These are phyloP conservation scores for Arthrocladium fulminans DNA, from an alignment of 2,329 filamentous ascomycete species.

Conservation along the genomic window DNA sequence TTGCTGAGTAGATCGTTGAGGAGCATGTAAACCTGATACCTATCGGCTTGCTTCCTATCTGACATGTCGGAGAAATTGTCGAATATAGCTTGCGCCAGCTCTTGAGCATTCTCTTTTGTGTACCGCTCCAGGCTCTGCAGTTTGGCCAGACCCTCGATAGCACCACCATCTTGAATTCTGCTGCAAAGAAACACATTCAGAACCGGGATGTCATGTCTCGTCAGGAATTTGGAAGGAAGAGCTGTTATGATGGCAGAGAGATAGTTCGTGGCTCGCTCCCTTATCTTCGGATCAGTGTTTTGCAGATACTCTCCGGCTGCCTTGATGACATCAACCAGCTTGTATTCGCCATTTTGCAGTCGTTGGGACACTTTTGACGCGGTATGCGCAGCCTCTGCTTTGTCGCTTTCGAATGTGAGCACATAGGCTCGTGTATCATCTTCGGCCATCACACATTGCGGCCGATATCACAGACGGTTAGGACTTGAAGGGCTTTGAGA, in stretches of 20 bases:
- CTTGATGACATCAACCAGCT: conserved; percentile 54
- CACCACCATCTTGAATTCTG: conserved; percentile 54
- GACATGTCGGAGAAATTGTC: conserved; percentile 49
- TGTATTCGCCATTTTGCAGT: conserved; percentile 51
- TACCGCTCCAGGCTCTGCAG: conserved; percentile 54
- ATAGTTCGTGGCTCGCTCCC: conserved; percentile 48
- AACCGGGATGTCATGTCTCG: conserved; percentile 53
- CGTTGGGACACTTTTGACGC: conserved; percentile 38
- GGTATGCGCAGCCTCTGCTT: conserved; percentile 37
- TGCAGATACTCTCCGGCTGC: conserved; percentile 59
- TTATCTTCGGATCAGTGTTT: conserved; percentile 51
- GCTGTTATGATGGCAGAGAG: conserved; percentile 37
- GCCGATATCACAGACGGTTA: neutral
- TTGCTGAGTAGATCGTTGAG: conserved; percentile 54
- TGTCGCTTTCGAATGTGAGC: conserved; percentile 39
- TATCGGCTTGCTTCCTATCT: conserved; percentile 54
- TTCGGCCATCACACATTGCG: conserved; percentile 26
- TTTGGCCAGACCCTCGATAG: conserved; percentile 49
- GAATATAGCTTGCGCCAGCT: conserved; percentile 45
- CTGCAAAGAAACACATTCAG: conserved; percentile 57
- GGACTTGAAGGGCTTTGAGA: neutral
- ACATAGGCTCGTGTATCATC: conserved; percentile 42
- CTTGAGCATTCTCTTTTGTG: conserved; percentile 47
- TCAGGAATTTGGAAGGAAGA: conserved; percentile 47
- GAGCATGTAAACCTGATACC: conserved; percentile 54